Base-by-base conservation (phyloP, 768 basidiomycete species). In the Termitomyces heimii region DNA sequence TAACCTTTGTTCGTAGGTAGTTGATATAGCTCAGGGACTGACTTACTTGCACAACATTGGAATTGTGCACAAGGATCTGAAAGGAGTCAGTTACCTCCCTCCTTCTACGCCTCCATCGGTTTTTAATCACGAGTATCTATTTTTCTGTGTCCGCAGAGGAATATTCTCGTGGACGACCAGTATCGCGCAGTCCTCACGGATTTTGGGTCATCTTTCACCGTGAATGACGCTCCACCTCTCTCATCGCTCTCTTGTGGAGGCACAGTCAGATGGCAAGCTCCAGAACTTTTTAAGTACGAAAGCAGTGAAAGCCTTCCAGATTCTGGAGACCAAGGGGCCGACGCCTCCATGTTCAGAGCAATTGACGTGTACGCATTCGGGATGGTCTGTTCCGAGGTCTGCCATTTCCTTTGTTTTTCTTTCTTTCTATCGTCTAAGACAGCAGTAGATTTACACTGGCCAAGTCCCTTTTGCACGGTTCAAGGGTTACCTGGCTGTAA, bases 11-110 rank as follows among this genome's bases (percentile, higher is more conserved):
- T 3, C 26, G 35, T 29, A 56, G 55, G 35, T 39, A 10, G 2
- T 31, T n/a, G 55, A 56, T 50, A 40, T 50, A 7, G 55, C 55
- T 29, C 54, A 39, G 18, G 54, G 54, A 8, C 10, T 55, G 16
- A 5, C 37, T n/a, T 55, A 45, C 10, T 28, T 48, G 5, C 55
- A 56, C 20, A 18, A 51, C 18, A 43, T 50, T 5, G 47, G 28
- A 26, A 51, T 56, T 0, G 32, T 51, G 0, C 55, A 56, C n/a
- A 26, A 35, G 20, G 54, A 56, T 32, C 7, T 56, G 2, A 56
- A 56, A 56, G 55, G 55, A 13, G 47, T 56, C 16, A 51, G 49
- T 51, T 18, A 8, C 22, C 10, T 18, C 16, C 22, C 10, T n/a
- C 24, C 9, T 34, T 37, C 16, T 37, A 7, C 4, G 6, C 40